Evolutionary conservation across 1,284 basidiomycete genomes (phyloP), one percentile per base, ranked within the genome.

Genomic region (Dichomitus squalens): DNA sequence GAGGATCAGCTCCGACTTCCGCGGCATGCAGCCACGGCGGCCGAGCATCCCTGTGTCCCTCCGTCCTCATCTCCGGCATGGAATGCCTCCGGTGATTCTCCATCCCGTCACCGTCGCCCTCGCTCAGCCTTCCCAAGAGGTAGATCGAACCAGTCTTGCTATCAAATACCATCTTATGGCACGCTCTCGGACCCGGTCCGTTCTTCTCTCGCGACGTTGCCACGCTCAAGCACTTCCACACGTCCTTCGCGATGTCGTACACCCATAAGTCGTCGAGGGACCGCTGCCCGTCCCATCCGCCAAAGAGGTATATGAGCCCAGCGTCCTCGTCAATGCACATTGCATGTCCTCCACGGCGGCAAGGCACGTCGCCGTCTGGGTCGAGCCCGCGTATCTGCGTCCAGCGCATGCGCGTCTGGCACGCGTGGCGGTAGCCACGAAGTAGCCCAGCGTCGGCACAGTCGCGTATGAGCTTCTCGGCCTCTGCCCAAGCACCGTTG

Each of bases 131-230:
- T 21, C 88, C 90, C 25, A 91, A 71, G 0, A 94, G 68, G 70
- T 92, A 94, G 21, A 94, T 87, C 61, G 77, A 80, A 2, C 88
- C 88, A 0, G 83, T 88, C 69, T 80, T 82, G 18, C 78, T 74
- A 67, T 93, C 88, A 63, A 91, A 90, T 16, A 85, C 85, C 88
- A 93, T 92, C 73, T 90, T 90, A 70, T 93, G 92, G 67, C 92
- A 93, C 33, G 87, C 86, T 27, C 92, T 75, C 4, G 89, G 80
- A 4, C 84, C 81, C 1, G 92, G 92, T 0, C 88, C 90, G 51
- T 86, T 82, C 52, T 76, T 75, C 43, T 88, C 85, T 36, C 74
- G 67, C 1, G 80, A 75, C 0, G 87, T 87, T 48, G 78, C 80
- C 33, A 77, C 73, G 54, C 83, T 86, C 49, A 93, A 75, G 23